A percentile compares a stretch with the other conserved stretches of the same genome.
These are phyloP conservation scores for Naumovozyma dairenensis DNA, from an alignment of 805 yeast species.

Conservation along the genomic window DNA sequence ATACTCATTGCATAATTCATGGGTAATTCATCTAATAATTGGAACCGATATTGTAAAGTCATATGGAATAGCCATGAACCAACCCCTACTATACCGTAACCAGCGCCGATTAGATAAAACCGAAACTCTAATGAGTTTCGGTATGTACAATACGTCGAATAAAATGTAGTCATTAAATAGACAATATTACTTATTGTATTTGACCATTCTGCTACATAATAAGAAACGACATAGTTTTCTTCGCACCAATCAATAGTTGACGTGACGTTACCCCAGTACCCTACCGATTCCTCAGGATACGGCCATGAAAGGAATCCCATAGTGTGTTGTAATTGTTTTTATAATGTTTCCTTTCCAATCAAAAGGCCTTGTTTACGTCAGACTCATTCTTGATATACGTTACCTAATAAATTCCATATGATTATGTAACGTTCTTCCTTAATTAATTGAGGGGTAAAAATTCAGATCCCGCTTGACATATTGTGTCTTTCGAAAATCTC, in stretches of 20 bases:
- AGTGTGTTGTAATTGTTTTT: no score
- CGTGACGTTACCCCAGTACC: constrained; percentile 70
- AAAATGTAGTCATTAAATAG: constrained; percentile 45
- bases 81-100: constrained; percentile 82
- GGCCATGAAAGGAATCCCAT: constrained; percentile 25
- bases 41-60: constrained; percentile 83
- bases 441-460: no score
- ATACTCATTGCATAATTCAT: constrained; percentile 96
- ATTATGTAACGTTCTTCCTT: no score
- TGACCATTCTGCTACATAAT: constrained; percentile 78
- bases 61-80: constrained; percentile 93
- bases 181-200: constrained; percentile 71
- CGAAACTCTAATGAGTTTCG: constrained; percentile 57
- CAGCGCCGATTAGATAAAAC: constrained; percentile 59
- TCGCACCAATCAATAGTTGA: constrained; percentile 98
- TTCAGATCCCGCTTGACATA: no score
- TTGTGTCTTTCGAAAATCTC: no score
- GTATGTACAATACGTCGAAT: constrained; percentile 50
- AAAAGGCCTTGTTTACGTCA: not conserved
- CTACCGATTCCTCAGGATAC: constrained; percentile 41
- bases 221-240: constrained; percentile 80
- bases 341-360: not conserved
- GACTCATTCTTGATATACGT: not conserved
- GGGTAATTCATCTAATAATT: constrained; percentile 85
- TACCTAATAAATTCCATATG: no score